A percentile compares a stretch with the other conserved stretches of the same genome.
These are phyloP conservation scores for Nitzschia inconspicua DNA, from an alignment of 108 stramenopile species.

Conservation along the genomic window DNA sequence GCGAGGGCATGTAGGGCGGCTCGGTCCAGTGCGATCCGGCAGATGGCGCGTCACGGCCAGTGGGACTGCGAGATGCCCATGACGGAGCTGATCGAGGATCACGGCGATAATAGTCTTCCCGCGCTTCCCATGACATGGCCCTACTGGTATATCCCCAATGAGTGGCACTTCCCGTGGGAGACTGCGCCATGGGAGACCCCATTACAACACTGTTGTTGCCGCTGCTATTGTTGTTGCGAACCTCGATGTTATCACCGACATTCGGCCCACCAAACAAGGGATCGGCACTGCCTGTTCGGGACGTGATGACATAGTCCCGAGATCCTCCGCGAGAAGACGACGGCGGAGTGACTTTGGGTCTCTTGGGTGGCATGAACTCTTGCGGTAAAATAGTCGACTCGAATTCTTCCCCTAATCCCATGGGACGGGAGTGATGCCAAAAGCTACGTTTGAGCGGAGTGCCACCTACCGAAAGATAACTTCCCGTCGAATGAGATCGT, in stretches of 20 bases:
- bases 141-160: constrained; percentile 15
- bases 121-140: constrained; percentile 32
- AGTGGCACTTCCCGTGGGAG: not conserved
- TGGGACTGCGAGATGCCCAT: constrained; percentile 26
- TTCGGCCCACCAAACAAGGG: not conserved
- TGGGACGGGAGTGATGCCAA: constrained; percentile 41
- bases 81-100: constrained; percentile 10
- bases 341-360: constrained; percentile 21
- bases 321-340: constrained; percentile 1
- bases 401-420: not conserved
- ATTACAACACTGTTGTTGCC: not conserved
- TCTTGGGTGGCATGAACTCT: constrained; percentile 43
- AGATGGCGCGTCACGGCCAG: constrained; percentile 12
- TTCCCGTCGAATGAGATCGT: constrained; percentile 4
- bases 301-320: constrained; percentile 18
- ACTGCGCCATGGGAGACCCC: not conserved
- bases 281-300: constrained; percentile 5
- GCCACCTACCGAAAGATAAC: not conserved
- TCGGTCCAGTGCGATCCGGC: constrained; percentile 20
- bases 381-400: constrained; percentile 7
- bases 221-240: not conserved
- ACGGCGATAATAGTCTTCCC: constrained; percentile 19
- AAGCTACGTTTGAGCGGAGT: constrained; percentile 40
- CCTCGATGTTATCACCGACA: not conserved
- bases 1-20: constrained; percentile 28